Evolutionary conservation across 306 rosid genomes (phyloP).

Genomic region (Lathyrus tuberosus): DNA sequence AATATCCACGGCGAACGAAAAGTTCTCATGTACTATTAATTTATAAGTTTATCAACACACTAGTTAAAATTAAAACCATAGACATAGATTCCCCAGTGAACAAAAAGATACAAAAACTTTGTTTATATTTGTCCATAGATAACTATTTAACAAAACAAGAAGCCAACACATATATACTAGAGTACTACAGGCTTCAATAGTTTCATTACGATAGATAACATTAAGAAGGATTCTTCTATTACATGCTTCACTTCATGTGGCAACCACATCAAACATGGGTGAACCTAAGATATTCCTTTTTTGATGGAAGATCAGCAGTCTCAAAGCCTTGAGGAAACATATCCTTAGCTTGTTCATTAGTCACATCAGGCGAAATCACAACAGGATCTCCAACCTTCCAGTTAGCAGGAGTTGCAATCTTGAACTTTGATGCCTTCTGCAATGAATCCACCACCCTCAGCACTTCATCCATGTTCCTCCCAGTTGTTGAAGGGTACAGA

Average conservation of each 20-base stretch:
- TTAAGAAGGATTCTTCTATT: background rate
- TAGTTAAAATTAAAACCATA: constrained; percentile 21
- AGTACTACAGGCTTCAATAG: background rate
- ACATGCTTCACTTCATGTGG: background rate
- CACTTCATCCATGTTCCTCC: constrained; percentile 90
- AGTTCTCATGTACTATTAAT: no score
- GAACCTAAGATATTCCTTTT: constrained; percentile 67
- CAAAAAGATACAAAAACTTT: constrained; percentile 26
- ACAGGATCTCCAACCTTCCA: constrained; percentile 71
- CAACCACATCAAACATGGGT: constrained; percentile 49
- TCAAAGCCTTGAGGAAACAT: constrained; percentile 61
- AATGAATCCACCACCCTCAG: constrained; percentile 77
- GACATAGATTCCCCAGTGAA: background rate
- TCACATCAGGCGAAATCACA: constrained; percentile 58
- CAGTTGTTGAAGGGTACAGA: constrained; percentile 76
- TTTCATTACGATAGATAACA: background rate
- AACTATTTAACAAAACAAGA: background rate
- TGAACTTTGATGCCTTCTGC: constrained; percentile 59
- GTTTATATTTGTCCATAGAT: background rate
- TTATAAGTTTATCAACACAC: background rate
- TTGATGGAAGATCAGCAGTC: constrained; percentile 67
- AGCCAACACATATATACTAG: background rate
- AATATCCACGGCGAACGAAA: no score
- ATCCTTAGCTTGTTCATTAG: constrained; percentile 65
- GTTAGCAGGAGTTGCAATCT: constrained; percentile 75